Evolutionary conservation across 306 rosid genomes (phyloP), one percentile per base, ranked within the genome.

Genomic region (Arachis hypogaea): DNA sequence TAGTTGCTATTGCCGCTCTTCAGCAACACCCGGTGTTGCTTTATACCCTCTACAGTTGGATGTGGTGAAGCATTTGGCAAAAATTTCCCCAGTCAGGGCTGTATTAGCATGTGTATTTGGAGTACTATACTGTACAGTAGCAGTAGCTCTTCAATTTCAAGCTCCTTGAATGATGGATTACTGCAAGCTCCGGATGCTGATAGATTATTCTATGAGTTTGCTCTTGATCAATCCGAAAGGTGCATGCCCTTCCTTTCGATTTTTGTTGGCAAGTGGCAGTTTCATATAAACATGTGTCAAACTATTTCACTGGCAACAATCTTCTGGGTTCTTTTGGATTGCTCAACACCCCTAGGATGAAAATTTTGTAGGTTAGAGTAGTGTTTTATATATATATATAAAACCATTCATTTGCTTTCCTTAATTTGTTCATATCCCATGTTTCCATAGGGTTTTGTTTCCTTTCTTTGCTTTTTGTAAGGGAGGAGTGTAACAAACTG

Each of bases 181-280:
- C 79, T 77, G 65, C 96, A 88, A 80, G 85, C 92, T 61, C 89
- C 94, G 18, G 98, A 91, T 88, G 85, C 86, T 77, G 96, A 93
- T 69, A 79, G 82, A 51, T 77, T 93, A 85, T 93, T 93, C 86
- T 89, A 88, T 81, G 98, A 93, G 88, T 91, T 93, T 84, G 97
- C 98, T 75, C 92, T 93, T 72, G 98, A 93, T 89, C 98, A 93
- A 78, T 93, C 98, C 59, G 98, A 91, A 89, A 91, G 98, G 98
- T 93, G 69, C 46, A 38, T 58, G 55, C 55, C 65, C 46, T 38
- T 70, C 67, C 45, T 74, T 41, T 74, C 57, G 77, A 40, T 6
- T 56, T 14, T 50, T 44, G 46, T 65, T 58, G 42, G 61, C 45
- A 3, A 7, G 62, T 63, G 66, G 28, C 22, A 42, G 22, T 63